Conservation (phyloP, 306 rosid genomes). For the Cucumis cinereus region DNA sequence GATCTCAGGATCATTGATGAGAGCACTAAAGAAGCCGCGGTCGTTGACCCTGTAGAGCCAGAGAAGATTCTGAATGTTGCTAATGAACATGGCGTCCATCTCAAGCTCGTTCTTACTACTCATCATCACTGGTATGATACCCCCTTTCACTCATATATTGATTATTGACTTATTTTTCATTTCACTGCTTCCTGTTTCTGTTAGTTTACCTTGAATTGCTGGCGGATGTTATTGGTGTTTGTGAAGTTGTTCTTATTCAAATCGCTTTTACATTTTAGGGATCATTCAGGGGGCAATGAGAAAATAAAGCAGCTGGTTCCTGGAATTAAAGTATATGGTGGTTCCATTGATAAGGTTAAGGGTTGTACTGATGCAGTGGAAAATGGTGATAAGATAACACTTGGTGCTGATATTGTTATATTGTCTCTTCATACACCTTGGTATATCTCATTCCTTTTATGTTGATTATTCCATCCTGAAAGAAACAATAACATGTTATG, state of each 20-base stretch:
- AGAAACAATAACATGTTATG: not conserved
- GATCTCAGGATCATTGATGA: slow-evolving; percentile 59
- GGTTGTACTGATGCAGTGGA: slow-evolving; percentile 79
- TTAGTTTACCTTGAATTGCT: not conserved
- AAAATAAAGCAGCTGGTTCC: slow-evolving; percentile 69
- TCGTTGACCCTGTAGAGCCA: slow-evolving; percentile 84
- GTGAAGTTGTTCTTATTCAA: not conserved
- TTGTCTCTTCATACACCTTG: slow-evolving; percentile 85
- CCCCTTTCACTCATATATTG: not conserved
- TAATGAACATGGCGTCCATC: slow-evolving; percentile 35
- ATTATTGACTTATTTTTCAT: not conserved
- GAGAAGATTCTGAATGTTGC: slow-evolving; percentile 63
- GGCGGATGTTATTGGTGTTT: not conserved
- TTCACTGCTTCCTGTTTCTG: not conserved
- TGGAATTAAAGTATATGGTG: slow-evolving; percentile 78
- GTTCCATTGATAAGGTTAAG: slow-evolving; percentile 69
- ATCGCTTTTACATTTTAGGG: slow-evolving; percentile 25
- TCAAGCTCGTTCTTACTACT: slow-evolving; percentile 89
- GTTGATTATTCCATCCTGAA: not conserved
- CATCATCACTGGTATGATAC: slow-evolving; percentile 73
- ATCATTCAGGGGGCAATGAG: slow-evolving; percentile 90
- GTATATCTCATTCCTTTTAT: slow-evolving; percentile 26
- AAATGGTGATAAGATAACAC: slow-evolving; percentile 67
- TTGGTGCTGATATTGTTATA: slow-evolving; percentile 54
- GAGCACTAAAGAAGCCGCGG: slow-evolving; percentile 72